These are phyloP conservation scores for Beauveria caledonica DNA, from an alignment of 2,329 filamentous ascomycete genomes.

Conservation along the genomic window DNA sequence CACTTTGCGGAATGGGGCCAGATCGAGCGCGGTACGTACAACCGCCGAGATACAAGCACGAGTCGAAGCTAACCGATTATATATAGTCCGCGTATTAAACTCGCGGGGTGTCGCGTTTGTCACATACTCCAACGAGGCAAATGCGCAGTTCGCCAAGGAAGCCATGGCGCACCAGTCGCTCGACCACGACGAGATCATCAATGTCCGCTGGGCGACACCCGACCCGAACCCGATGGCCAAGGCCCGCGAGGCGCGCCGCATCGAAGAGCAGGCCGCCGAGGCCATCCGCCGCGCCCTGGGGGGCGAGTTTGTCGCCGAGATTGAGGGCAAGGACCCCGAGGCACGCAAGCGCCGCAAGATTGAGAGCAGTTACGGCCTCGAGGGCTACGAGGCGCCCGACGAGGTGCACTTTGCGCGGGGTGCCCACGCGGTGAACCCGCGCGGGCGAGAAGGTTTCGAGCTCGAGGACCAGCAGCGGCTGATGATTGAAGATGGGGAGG, in stretches of 20 bases:
- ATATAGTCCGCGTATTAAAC: conserved; percentile 67
- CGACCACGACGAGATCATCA: conserved; percentile 86
- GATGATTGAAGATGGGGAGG: conserved; percentile 50
- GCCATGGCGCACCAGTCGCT: conserved; percentile 92
- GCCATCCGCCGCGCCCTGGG: conserved; percentile 83
- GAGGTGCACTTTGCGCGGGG: conserved; percentile 86
- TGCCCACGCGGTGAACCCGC: conserved; percentile 55
- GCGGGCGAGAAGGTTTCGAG: conserved; percentile 51
- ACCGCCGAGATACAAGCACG: neutral
- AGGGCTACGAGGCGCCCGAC: conserved; percentile 90
- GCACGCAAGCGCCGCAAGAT: conserved; percentile 82
- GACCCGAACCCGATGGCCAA: conserved; percentile 95
- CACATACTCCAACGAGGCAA: conserved; percentile 85
- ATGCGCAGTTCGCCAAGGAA: conserved; percentile 85
- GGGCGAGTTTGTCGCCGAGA: conserved; percentile 83
- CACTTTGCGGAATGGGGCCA: conserved; percentile 98
- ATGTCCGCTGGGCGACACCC: conserved; percentile 93
- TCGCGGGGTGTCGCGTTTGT: conserved; percentile 87
- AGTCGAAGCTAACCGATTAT: neutral
- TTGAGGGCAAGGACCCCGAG: conserved; percentile 84
- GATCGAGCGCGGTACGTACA: conserved; percentile 59
- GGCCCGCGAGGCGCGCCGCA: conserved; percentile 76
- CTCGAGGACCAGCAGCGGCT: conserved; percentile 53
- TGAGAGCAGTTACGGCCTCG: conserved; percentile 78
- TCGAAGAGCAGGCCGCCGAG: conserved; percentile 95